Evolutionary conservation across 805 yeast species (phyloP), one percentile per base, ranked within the genome.

Genomic region (Ogataea degrootiae): DNA sequence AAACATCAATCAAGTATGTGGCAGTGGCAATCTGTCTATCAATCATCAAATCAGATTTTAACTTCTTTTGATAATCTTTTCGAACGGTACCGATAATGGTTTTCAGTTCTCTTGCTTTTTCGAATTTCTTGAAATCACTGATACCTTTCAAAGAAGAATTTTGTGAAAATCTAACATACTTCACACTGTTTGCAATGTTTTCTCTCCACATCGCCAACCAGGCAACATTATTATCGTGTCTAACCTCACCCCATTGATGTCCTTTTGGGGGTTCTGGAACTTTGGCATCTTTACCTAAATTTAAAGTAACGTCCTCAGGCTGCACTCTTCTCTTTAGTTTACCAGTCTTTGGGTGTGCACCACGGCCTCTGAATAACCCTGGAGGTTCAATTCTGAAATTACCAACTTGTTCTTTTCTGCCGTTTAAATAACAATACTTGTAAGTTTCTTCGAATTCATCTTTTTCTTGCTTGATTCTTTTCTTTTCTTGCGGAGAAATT

Each of bases 171-270:
- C 96, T 74, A 44, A 92, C 98, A 63, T 92, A 92, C 66, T 92
- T 92, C 57, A 82, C 79, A 29, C 85, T 75, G 55, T 85, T 87
- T 42, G 87, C 81, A 55, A 92, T 87, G 61, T 92, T 92, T 67
- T 92, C 98, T 62, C 85, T 83, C 97, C 97, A 92, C 87, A 85
- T 90, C 0, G 97, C 98, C 46, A 92, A 73, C 99, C 99, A 92
- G 12, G 92, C 82, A 26, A 91, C 97, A 0, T 90, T 83, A 57
- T 85, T 85, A 63, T 92, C 97, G 63, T 91, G 95, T 54, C 77
- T 77, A 23, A 92, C 75, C 56, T 87, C 96, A 15, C 87, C 96
- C 99, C 99, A 92, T 39, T 72, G 54, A 59, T 89, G 97, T 1
- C 97, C 97, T 12, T 68, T 78, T 2, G 97, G 97, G 1, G 97